Conservation (phyloP, 2,329 filamentous ascomycete genomes). For the Aspergillus felis region DNA sequence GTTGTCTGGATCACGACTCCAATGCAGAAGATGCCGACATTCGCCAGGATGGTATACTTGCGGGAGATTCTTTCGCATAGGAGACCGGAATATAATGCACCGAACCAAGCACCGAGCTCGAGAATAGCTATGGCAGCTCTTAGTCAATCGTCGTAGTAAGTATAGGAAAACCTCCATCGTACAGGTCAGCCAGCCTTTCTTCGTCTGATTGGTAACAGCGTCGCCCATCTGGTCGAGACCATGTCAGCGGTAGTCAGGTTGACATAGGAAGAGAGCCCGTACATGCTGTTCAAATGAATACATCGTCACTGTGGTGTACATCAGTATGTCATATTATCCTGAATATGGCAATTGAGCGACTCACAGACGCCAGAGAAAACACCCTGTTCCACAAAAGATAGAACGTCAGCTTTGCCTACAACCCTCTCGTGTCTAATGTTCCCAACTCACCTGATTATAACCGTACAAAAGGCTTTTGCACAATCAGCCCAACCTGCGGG, state of each 20-base stretch:
- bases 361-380: conserved; percentile 17
- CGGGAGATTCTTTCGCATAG: conserved; percentile 66
- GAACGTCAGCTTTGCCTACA: not conserved
- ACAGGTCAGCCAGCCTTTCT: conserved; percentile 26
- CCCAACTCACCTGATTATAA: conserved; percentile 23
- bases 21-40: conserved; percentile 63
- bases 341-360: conserved; percentile 2
- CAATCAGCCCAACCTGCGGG: conserved; percentile 23
- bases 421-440: not conserved
- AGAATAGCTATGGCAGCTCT: conserved; percentile 55
- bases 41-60: conserved; percentile 66
- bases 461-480: conserved; percentile 42
- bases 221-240: conserved; percentile 17
- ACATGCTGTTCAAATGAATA: conserved; percentile 7
- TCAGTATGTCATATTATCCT: not conserved
- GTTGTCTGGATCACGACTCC: conserved; percentile 67
- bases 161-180: not conserved
- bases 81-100: conserved; percentile 65
- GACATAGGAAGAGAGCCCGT: not conserved
- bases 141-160: not conserved
- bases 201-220: conserved; percentile 17
- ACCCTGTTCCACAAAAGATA: conserved; percentile 8
- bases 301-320: conserved; percentile 10
- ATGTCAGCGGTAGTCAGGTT: not conserved
- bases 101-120: conserved; percentile 74